Conservation (phyloP, 2,329 filamentous ascomycete species). For the Tothia fuscella region DNA sequence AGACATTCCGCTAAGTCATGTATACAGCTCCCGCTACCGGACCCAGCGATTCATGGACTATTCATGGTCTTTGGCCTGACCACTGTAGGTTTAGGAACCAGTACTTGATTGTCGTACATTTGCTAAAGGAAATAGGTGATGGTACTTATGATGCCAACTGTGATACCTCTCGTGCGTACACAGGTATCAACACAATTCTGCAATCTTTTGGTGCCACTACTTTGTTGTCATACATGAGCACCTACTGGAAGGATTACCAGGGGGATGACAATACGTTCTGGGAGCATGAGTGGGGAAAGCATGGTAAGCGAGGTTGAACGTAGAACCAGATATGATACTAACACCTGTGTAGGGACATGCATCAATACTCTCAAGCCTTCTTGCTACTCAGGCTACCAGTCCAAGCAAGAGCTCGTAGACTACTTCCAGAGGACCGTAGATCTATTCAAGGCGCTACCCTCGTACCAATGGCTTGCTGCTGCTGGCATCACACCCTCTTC, state of each 20-base stretch:
- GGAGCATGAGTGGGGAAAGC: slow-evolving; percentile 59
- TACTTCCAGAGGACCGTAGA: slow-evolving; percentile 56
- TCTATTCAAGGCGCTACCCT: slow-evolving; percentile 54
- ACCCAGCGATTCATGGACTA: slow-evolving; percentile 15
- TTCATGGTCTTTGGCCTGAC: slow-evolving; percentile 16
- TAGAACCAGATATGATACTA: no score
- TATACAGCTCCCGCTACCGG: slow-evolving; percentile 15
- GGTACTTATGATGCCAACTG: slow-evolving; percentile 10
- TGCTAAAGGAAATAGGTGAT: slow-evolving; percentile 11
- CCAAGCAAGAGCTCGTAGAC: slow-evolving; percentile 53
- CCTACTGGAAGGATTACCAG: slow-evolving; percentile 59
- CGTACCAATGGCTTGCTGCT: slow-evolving; percentile 48
- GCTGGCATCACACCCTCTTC: slow-evolving; percentile 48
- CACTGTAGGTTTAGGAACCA: background rate
- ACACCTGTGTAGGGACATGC: slow-evolving; percentile 66
- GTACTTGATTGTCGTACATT: background rate
- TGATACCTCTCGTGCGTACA: slow-evolving; percentile 13
- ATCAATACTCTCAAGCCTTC: slow-evolving; percentile 53
- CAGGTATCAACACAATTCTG: slow-evolving; percentile 37
- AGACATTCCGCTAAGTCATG: no score
- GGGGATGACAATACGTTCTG: slow-evolving; percentile 54
- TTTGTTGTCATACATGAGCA: slow-evolving; percentile 54
- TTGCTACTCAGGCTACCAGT: slow-evolving; percentile 49
- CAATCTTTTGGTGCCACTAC: slow-evolving; percentile 40
- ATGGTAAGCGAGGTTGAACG: no score